Conservation (phyloP, 1,139 yeast genomes). For the Ogataea hybrid region DNA sequence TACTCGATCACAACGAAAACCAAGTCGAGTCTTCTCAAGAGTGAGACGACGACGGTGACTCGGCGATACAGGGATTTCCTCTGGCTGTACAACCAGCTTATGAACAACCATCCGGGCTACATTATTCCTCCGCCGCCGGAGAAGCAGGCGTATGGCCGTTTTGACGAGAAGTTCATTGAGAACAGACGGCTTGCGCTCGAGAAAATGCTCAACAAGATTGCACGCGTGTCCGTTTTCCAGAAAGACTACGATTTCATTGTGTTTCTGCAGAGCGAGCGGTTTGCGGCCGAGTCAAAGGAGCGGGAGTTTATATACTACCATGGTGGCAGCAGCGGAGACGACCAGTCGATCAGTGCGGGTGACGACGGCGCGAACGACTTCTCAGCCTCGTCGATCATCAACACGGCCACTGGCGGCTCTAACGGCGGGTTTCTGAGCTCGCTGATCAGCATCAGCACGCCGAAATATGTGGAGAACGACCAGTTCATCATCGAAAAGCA, state of each 20-base stretch:
- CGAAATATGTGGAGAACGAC: conserved; percentile 75
- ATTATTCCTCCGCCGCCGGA: conserved; percentile 98
- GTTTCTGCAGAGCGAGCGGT: conserved; percentile 75
- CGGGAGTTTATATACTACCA: conserved; percentile 43
- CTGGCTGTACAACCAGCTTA: conserved; percentile 86
- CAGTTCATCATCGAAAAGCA: conserved; percentile 71
- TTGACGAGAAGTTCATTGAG: conserved; percentile 83
- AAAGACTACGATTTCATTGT: conserved; percentile 73
- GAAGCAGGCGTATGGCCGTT: conserved; percentile 86
- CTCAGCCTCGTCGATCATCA: conserved; percentile 29
- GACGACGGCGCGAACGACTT: conserved; percentile 38
- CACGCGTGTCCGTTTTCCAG: conserved; percentile 53
- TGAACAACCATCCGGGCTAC: conserved; percentile 82
- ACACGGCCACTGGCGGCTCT: conserved; percentile 36
- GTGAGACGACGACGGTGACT: conserved; percentile 27
- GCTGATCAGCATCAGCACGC: conserved; percentile 50
- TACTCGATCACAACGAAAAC: conserved; percentile 71
- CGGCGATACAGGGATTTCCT: conserved; percentile 33
- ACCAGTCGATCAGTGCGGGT: conserved; percentile 43
- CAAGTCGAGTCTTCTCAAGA: conserved; percentile 34
- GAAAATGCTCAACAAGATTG: conserved; percentile 74
- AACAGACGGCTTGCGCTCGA: conserved; percentile 84
- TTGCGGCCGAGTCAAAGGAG: conserved; percentile 61
- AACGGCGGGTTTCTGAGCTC: conserved; percentile 62
- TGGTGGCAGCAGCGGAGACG: conserved; percentile 44